These are phyloP conservation scores for Zymoseptoria brevis DNA, from an alignment of 2,329 filamentous ascomycete genomes.

Conservation along the genomic window DNA sequence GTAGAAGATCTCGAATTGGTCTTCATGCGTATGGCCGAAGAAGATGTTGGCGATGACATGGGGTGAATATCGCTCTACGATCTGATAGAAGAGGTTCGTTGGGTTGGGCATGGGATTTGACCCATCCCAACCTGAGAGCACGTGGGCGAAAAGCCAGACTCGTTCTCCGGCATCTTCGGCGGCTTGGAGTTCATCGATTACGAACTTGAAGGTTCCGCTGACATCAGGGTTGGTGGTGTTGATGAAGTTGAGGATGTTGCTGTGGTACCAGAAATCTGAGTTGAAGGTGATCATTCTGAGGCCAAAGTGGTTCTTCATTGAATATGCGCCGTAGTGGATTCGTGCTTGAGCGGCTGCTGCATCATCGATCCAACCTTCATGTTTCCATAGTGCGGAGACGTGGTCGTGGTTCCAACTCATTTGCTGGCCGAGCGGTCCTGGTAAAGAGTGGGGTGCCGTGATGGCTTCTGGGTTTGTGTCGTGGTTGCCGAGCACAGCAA, in stretches of 20 bases:
- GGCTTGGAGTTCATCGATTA: slow-evolving; percentile 45
- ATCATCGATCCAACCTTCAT: slow-evolving; percentile 48
- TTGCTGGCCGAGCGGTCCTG: slow-evolving; percentile 46
- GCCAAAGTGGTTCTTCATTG: slow-evolving; percentile 46
- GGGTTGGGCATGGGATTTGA: slow-evolving; percentile 47
- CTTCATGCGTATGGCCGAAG: slow-evolving; percentile 50
- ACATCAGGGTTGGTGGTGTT: slow-evolving; percentile 46
- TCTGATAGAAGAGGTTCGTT: slow-evolving; percentile 48
- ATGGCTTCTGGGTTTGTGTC: slow-evolving; percentile 49
- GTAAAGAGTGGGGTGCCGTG: slow-evolving; percentile 46
- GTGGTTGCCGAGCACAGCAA: slow-evolving; percentile 50
- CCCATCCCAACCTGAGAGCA: slow-evolving; percentile 50
- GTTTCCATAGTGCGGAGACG: slow-evolving; percentile 47
- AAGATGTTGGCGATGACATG: slow-evolving; percentile 49
- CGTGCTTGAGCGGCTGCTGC: slow-evolving; percentile 40
- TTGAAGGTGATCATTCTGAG: slow-evolving; percentile 48
- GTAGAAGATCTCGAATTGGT: slow-evolving; percentile 49
- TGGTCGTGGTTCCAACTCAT: slow-evolving; percentile 53
- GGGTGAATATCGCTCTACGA: slow-evolving; percentile 47
- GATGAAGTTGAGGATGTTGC: slow-evolving; percentile 44
- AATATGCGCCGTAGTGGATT: slow-evolving; percentile 50
- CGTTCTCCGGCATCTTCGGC: slow-evolving; percentile 46
- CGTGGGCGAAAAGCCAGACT: slow-evolving; percentile 49
- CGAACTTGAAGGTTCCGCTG: slow-evolving; percentile 42
- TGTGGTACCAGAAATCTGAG: slow-evolving; percentile 42